phyloP scores from a whole-genome alignment of 495 filamentous ascomycete genomes.

The Lentithecium fluviatile region DNA sequence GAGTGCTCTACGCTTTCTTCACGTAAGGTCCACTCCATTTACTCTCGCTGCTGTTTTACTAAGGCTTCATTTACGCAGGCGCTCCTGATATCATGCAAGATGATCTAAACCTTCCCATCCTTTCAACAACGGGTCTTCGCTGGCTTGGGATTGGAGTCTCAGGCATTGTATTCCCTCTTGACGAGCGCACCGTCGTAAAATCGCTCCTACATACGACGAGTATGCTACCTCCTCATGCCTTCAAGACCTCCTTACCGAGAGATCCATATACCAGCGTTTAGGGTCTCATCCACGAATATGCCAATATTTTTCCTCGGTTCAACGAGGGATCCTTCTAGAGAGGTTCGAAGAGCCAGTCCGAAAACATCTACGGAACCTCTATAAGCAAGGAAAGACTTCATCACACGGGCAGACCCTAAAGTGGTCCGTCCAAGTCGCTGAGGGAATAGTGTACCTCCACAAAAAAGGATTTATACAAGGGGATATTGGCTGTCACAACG shows the following conservation, averaged over 20 bases:
- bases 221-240: neutral
- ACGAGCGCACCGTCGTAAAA: neutral
- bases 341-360: neutral
- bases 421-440: neutral
- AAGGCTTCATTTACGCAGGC: neutral
- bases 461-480: neutral
- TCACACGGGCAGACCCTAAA: neutral
- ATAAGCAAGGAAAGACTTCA: neutral
- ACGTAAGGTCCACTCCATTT: neutral
- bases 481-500: neutral
- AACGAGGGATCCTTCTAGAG: neutral
- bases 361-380: neutral
- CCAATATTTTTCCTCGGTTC: neutral
- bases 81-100: neutral
- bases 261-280: constrained; percentile 2
- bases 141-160: neutral
- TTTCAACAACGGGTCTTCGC: neutral
- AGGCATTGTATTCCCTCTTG: neutral
- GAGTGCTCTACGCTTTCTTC: neutral
- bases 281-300: neutral
- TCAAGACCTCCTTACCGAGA: neutral
- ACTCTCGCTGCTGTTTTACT: neutral
- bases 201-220: neutral
- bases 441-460: neutral
- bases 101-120: neutral